Percentiles rank a stretch among this genome's conserved stretches.
Evolutionary conservation across 176 grass and related monocot genomes (phyloP).

Genomic region (Phyllostachys edulis): DNA sequence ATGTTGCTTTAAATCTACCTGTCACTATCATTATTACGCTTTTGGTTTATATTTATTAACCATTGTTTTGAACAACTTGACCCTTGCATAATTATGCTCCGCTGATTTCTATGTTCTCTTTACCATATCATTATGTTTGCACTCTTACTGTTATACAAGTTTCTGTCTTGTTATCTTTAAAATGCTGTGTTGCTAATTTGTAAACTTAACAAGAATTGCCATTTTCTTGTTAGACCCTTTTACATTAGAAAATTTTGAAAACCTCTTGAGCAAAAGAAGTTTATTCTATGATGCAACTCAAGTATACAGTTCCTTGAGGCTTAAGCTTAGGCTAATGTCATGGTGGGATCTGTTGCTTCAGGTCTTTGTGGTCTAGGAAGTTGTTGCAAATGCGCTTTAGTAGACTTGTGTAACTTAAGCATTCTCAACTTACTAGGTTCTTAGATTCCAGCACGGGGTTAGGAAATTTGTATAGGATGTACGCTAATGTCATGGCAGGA

Average conservation of each 20-base stretch:
- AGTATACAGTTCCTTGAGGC: not conserved
- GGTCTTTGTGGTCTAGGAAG: not conserved
- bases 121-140: not conserved
- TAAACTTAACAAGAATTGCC: not conserved
- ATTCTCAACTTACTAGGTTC: not conserved
- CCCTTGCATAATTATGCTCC: not conserved
- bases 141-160: not conserved
- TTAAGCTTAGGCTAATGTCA: not conserved
- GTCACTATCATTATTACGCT: not conserved
- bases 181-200: not conserved
- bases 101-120: not conserved
- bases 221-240: not conserved
- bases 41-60: not conserved
- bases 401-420: not conserved
- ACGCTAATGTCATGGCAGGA: not conserved
- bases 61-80: not conserved
- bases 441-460: not conserved
- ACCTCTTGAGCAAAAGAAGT: not conserved
- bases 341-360: not conserved
- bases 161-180: not conserved
- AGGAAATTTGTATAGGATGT: not conserved
- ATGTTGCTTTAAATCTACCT: slow-evolving; percentile 10
- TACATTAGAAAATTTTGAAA: not conserved
- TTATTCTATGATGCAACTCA: not conserved
- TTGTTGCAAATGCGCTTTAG: not conserved